phyloP scores from a whole-genome alignment of 2,329 filamentous ascomycete genomes.

The Fusarium illudens region DNA sequence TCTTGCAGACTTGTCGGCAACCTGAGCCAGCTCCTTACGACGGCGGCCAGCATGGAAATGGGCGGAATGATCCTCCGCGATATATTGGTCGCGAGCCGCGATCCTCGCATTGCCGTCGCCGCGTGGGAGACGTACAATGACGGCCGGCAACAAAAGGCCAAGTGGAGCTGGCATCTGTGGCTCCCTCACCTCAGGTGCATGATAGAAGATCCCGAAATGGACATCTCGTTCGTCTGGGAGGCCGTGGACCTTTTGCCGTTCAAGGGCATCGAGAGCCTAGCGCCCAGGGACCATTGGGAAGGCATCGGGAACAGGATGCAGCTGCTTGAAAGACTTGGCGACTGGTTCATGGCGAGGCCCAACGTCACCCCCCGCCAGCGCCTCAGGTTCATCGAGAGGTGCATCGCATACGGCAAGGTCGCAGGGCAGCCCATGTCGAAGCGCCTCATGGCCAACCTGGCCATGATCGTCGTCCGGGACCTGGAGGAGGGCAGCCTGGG shows the following conservation, averaged over 20 bases:
- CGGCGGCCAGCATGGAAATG: not conserved
- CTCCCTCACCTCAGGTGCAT: conserved; percentile 44
- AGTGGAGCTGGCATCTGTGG: conserved; percentile 49
- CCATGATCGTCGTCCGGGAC: conserved; percentile 44
- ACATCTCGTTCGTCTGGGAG: conserved; percentile 40
- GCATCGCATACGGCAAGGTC: conserved; percentile 37
- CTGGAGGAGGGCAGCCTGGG: conserved; percentile 47
- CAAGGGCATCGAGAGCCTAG: not conserved
- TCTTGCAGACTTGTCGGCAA: conserved; percentile 1
- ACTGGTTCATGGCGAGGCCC: conserved; percentile 42
- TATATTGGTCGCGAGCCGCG: not conserved
- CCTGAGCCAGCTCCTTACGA: conserved; percentile 11
- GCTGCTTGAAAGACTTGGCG: conserved; percentile 45
- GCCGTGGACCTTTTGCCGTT: conserved; percentile 37
- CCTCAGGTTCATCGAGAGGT: conserved; percentile 44
- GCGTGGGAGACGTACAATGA: conserved; percentile 24
- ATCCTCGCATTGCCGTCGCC: conserved; percentile 6
- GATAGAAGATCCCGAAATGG: conserved; percentile 44
- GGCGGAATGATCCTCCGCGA: not conserved
- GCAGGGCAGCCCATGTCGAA: conserved; percentile 38
- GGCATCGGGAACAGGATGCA: conserved; percentile 23
- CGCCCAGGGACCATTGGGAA: not conserved
- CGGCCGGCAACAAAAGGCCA: not conserved
- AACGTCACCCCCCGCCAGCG: conserved; percentile 44
- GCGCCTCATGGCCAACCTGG: conserved; percentile 40